Evolutionary conservation across 352 stramenopile genomes (phyloP).

Genomic region (Pythium dissimile): DNA sequence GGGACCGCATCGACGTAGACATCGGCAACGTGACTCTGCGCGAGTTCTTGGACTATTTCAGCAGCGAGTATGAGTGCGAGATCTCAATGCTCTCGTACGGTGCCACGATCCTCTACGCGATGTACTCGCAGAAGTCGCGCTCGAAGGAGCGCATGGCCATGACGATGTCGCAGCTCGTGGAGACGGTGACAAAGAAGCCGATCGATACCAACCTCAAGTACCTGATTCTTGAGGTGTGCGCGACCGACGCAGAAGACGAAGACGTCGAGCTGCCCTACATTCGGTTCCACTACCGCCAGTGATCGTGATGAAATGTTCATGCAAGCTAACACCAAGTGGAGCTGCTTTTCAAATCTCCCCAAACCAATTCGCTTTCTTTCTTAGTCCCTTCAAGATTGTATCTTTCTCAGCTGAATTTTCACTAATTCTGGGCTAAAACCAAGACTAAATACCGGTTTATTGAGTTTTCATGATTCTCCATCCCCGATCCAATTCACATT

Average conservation of each 20-base stretch:
- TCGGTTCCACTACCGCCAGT: constrained; percentile 77
- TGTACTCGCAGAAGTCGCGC: constrained; percentile 86
- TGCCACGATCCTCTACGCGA: constrained; percentile 88
- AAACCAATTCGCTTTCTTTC: neutral
- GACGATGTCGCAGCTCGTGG: constrained; percentile 95
- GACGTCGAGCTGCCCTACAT: constrained; percentile 97
- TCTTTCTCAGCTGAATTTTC: no score
- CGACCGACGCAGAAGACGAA: constrained; percentile 94
- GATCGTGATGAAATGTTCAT: no score
- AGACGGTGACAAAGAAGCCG: constrained; percentile 95
- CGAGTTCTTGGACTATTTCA: constrained; percentile 95
- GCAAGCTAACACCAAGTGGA: no score
- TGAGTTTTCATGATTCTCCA: no score
- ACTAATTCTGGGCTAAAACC: no score
- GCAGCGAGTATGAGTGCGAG: constrained; percentile 95
- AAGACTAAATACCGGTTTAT: no score
- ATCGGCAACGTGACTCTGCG: constrained; percentile 95
- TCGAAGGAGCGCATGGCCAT: constrained; percentile 95
- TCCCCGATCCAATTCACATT: no score
- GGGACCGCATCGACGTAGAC: constrained; percentile 96
- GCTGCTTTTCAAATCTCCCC: neutral
- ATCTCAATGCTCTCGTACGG: constrained; percentile 98
- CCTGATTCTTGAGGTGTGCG: constrained; percentile 95
- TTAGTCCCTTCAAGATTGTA: no score
- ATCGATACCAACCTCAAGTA: constrained; percentile 95